Evolutionary conservation across 768 basidiomycete genomes (phyloP), one percentile per base, ranked within the genome.

Genomic region (Suillus subalutaceus): DNA sequence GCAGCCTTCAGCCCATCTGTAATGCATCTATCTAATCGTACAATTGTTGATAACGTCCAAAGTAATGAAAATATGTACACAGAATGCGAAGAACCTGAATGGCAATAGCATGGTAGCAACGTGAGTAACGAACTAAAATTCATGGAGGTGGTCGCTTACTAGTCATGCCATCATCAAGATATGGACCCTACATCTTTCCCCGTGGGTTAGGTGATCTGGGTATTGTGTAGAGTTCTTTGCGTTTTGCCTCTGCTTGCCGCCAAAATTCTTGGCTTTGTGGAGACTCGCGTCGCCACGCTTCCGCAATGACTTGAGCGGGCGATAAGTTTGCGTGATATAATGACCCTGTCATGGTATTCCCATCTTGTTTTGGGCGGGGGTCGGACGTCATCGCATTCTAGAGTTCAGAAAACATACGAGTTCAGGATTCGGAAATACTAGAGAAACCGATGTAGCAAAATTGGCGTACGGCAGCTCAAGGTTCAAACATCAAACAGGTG

Each of bases 231-330:
- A 82, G 80, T 71, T 81, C 75, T 72, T 70, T 81, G 58, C 78
- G 75, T 68, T 81, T 84, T 63, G 84, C 81, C 66, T 85, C 84
- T 64, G 83, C 84, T 62, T 85, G 82, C 65, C 81, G 79, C 90
- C 90, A 92, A 68, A 77, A 80, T 63, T 85, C 83, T 73, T 89
- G 84, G 68, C 78, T 86, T 75, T 89, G 85, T 16, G 74, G 66
- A n/a, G 86, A 84, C 76, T 90, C 87, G 58, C 80, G 78, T 72
- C 82, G 85, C 90, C 90, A 91, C 63, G 87, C 87, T 50, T 88
- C 85, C 43, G 87, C 88, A 73, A 92, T 91, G 37, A 85, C 83
- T 68, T 88, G 85, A 5, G 86, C 85, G 44, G 87, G 86, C 13
- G 87, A 82, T 70, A 83, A 68, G 44, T 70, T 67, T 65, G 77